Evolutionary conservation across 352 stramenopile species (phyloP).

Genomic region (Stephanocyclus meneghinianus): DNA sequence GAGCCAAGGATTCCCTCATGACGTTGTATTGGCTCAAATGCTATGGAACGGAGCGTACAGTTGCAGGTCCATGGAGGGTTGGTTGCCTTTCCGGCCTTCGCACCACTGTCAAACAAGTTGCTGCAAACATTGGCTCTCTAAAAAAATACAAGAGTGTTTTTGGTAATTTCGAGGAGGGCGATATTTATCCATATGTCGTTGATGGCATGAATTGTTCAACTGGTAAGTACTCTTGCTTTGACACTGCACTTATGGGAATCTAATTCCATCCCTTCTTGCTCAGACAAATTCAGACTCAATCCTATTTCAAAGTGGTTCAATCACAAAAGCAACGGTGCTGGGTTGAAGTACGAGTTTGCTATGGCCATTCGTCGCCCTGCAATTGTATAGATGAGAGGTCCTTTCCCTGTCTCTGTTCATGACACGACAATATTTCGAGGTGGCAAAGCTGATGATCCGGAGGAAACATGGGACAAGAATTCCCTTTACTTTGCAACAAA

Average conservation of each 20-base stretch:
- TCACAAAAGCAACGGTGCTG: slow-evolving; percentile 33
- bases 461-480: slow-evolving; percentile 8
- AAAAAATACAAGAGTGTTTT: slow-evolving; percentile 10
- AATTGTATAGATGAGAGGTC: slow-evolving; percentile 36
- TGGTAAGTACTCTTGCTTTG: neutral
- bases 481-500: slow-evolving; percentile 11
- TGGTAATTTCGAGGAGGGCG: slow-evolving; percentile 7
- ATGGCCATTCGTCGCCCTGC: slow-evolving; percentile 12
- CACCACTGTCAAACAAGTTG: neutral
- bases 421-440: slow-evolving; percentile 28
- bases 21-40: slow-evolving; percentile 14
- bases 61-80: slow-evolving; percentile 3
- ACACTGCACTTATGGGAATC: neutral
- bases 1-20: slow-evolving; percentile 2
- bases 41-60: slow-evolving; percentile 3
- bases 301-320: slow-evolving; percentile 24
- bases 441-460: neutral
- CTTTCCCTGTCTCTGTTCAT: slow-evolving; percentile 4
- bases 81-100: neutral
- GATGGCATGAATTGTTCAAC: slow-evolving; percentile 35
- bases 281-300: slow-evolving; percentile 14
- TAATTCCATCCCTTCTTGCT: neutral
- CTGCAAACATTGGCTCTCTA: slow-evolving; percentile 4
- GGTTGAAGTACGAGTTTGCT: slow-evolving; percentile 40
- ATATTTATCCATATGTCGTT: slow-evolving; percentile 25